These are phyloP conservation scores for Davidsoniella australis DNA, from an alignment of 2,329 filamentous ascomycete species.

Conservation along the genomic window DNA sequence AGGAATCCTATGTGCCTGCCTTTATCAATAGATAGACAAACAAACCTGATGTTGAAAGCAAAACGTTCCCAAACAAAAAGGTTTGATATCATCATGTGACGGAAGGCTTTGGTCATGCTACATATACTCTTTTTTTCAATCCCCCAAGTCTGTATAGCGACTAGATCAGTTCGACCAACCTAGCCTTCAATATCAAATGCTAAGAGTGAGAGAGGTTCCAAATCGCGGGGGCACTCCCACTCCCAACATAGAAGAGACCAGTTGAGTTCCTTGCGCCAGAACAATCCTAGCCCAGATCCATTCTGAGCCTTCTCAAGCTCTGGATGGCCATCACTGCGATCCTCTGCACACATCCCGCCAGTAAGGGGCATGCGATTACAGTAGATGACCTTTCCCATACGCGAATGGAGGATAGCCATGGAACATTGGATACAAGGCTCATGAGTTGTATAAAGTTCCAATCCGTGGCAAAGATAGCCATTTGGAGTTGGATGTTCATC, in stretches of 20 bases:
- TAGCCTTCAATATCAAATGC: conserved; percentile 12
- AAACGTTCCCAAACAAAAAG: too few species aligned
- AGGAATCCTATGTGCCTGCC: too few species aligned
- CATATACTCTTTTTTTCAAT: too few species aligned
- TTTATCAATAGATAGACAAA: background rate
- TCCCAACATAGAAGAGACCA: conserved; percentile 76
- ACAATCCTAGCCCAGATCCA: conserved; percentile 47
- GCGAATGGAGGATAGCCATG: conserved; percentile 88
- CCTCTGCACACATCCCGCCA: conserved; percentile 69
- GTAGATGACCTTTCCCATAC: conserved; percentile 77
- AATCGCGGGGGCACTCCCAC: conserved; percentile 35
- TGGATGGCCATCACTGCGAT: conserved; percentile 32
- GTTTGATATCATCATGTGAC: too few species aligned
- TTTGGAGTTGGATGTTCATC: conserved; percentile 50
- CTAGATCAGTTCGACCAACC: background rate
- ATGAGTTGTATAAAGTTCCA: conserved; percentile 88
- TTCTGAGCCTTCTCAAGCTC: conserved; percentile 25
- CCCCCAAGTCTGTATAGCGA: too few species aligned
- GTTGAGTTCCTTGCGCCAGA: conserved; percentile 64
- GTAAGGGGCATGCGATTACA: conserved; percentile 61
- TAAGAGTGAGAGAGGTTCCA: conserved; percentile 19
- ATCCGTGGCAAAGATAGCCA: conserved; percentile 83
- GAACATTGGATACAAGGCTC: conserved; percentile 94
- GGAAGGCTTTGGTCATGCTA: too few species aligned
- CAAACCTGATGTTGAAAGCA: background rate